Percentiles rank a stretch among this genome's conserved stretches.
These are phyloP conservation scores for Colletotrichum sp. DNA, from an alignment of 2,329 filamentous ascomycete genomes.

Conservation along the genomic window DNA sequence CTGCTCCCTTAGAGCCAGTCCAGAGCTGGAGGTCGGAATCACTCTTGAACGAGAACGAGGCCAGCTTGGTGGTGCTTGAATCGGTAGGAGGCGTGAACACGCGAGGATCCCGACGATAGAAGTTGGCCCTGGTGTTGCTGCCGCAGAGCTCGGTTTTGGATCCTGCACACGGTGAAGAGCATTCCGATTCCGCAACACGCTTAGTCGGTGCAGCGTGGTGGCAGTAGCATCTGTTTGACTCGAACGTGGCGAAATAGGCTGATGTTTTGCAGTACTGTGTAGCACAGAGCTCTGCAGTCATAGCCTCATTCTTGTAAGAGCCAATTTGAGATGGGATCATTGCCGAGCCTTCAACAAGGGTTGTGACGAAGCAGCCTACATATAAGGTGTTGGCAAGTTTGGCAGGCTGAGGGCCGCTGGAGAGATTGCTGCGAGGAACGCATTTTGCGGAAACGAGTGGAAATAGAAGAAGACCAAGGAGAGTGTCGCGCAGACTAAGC, in stretches of 20 bases:
- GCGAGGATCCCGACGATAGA: not conserved
- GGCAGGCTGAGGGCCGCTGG: not conserved
- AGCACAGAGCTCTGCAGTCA: not conserved
- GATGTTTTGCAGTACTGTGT: not conserved
- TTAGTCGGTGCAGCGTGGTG: not conserved
- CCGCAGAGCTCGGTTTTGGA: not conserved
- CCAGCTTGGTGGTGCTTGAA: not conserved
- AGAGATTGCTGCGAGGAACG: not conserved
- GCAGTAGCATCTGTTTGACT: not conserved
- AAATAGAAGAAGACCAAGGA: not conserved
- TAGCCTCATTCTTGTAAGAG: not conserved
- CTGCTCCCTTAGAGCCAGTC: not conserved
- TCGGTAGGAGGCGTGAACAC: not conserved
- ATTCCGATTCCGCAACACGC: not conserved
- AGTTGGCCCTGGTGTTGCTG: not conserved
- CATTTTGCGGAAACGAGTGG: not conserved
- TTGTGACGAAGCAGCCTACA: not conserved
- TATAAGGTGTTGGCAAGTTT: not conserved
- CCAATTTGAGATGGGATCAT: not conserved
- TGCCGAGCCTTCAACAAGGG: not conserved
- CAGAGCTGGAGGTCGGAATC: not conserved
- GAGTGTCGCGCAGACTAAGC: not conserved
- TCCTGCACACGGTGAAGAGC: not conserved
- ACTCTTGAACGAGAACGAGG: not conserved
- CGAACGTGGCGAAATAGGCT: not conserved